phyloP scores from a whole-genome alignment of 495 filamentous ascomycete genomes.

The Rhypophila decipiens region DNA sequence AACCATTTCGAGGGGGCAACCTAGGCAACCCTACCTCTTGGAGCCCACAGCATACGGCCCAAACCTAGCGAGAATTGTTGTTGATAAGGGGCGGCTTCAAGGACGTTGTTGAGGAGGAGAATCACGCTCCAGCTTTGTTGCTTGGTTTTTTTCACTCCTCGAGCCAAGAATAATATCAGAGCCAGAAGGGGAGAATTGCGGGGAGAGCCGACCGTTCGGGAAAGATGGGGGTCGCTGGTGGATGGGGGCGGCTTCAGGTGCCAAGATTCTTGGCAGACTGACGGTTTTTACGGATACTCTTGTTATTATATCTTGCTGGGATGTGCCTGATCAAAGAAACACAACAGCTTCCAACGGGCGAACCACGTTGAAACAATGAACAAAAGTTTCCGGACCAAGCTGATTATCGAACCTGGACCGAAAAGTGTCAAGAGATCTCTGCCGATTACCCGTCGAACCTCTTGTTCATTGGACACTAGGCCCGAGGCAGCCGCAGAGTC shows the following conservation, averaged over 20 bases:
- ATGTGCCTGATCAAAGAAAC: too few relatives aligned
- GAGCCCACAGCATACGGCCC: conserved; percentile 8
- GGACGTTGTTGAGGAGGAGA: neutral
- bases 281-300: conserved; percentile 1
- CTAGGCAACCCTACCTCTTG: conserved; percentile 1
- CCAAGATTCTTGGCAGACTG: conserved; percentile 16
- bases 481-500: too few relatives aligned
- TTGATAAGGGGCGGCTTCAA: neutral
- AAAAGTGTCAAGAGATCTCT: too few relatives aligned
- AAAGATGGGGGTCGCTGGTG: conserved; percentile 7
- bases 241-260: conserved; percentile 11
- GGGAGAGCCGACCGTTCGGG: conserved; percentile 10
- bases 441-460: too few relatives aligned
- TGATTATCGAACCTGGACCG: too few relatives aligned
- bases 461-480: too few relatives aligned
- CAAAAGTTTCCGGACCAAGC: too few relatives aligned
- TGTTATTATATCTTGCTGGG: too few relatives aligned
- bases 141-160: conserved; percentile 4
- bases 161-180: too few relatives aligned
- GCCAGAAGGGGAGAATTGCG: conserved; percentile 1
- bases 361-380: too few relatives aligned
- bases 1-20: conserved; percentile 17
- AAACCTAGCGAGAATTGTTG: neutral
- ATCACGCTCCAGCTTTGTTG: neutral
- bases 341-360: too few relatives aligned